Evolutionary conservation across 495 filamentous ascomycete genomes (phyloP), one percentile per base, ranked within the genome.

Genomic region (Tuber calosporum): DNA sequence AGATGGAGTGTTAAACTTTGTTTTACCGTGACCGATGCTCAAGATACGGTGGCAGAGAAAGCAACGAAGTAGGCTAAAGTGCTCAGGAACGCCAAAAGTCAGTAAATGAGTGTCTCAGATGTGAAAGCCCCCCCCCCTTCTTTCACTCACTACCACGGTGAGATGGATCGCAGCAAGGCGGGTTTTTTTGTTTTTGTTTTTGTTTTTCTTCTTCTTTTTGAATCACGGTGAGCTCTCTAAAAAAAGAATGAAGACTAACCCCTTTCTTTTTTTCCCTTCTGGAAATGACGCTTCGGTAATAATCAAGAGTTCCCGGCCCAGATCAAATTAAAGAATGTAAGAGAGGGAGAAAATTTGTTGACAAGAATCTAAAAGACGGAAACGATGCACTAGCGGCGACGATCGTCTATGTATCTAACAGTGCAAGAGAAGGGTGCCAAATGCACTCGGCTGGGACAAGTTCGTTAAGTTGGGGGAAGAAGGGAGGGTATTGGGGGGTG

Each of bases 281-380:
- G 77, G 71, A 74, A 77, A 43, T 74, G 73, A 73, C 72, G 39
- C 74, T 72, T 69, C 37, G 66, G 42, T 69, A 75, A 79, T 71
- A 70, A 78, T 77, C 75, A 78, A 70, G 77, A 77, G 70, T 77
- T 73, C 68, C 76, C 74, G 74, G 74, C 67, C 76, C 74, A 66
- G 75, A 74, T 71, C 72, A 76, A 69, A 73, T 78, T 80, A 80
- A 77, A 77, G 74, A 80, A 73, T 72, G 75, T 80, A 80, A 53
- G 72, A 58, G 77, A 80, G n/a, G n/a, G n/a, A n/a, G n/a, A 80
- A 80, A 75, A 62, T 34, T 62, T 80, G 79, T 78, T 80, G 78
- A 80, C 79, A 80, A 80, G 78, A 80, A 80, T 73, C 69, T 78
- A 80, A 80, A 71, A 41, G 75, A 71, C 71, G 76, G 75, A 75